Conservation (phyloP, 2,329 filamentous ascomycete genomes). For the Lachnellula subtilissima region DNA sequence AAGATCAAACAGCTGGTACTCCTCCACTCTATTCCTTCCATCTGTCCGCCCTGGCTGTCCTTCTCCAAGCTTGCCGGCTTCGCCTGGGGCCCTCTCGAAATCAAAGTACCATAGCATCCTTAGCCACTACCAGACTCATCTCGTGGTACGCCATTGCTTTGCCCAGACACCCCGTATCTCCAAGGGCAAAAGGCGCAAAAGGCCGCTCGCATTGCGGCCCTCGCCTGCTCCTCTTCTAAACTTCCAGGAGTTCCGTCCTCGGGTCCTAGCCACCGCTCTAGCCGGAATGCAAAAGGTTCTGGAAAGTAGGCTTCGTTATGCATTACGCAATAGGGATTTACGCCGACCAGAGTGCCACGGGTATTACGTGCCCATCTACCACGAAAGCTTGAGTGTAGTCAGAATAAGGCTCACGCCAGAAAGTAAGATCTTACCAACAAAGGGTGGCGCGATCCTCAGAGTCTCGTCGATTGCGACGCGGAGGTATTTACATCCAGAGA, state of each 20-base stretch:
- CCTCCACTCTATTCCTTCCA: background rate
- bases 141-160: too few species aligned
- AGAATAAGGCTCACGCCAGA: background rate
- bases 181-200: too few species aligned
- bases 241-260: too few species aligned
- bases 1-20: background rate
- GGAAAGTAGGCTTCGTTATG: too few species aligned
- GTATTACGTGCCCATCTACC: background rate
- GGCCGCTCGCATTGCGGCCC: too few species aligned
- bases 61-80: background rate
- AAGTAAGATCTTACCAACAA: background rate
- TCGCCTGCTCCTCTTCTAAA: too few species aligned
- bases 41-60: background rate
- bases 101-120: background rate
- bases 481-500: background rate
- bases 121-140: background rate
- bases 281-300: too few species aligned
- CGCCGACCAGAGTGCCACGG: too few species aligned
- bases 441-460: background rate
- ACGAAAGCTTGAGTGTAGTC: background rate
- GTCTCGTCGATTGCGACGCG: background rate
- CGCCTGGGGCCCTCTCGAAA: background rate
- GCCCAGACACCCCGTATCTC: too few species aligned
- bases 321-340: too few species aligned
- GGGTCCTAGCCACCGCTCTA: too few species aligned